Evolutionary conservation across 305 asterid species (phyloP), one percentile per base, ranked within the genome.

Genomic region (Withania somnifera): DNA sequence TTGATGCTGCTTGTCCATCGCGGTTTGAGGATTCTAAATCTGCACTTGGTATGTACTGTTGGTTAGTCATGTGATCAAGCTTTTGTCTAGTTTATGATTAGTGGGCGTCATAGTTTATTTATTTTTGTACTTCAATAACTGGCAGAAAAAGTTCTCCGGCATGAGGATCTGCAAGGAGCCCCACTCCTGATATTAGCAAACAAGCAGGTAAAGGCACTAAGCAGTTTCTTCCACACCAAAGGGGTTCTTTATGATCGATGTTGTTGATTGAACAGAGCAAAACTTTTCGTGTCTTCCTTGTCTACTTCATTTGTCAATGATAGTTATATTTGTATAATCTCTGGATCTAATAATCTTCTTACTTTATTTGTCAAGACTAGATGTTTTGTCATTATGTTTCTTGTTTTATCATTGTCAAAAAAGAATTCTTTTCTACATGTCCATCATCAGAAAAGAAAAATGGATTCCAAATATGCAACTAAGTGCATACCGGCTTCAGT

Each of bases 21-120:
- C 93, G 97, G n/a, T 96, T 96, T 87, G 98, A 96, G 88, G 99
- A 96, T 83, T 92, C 98, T 36, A 96, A 96, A 91, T 90, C 97
- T 56, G 97, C 98, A 54, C 98, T 96, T 81, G 99, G 99, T 96
- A 90, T 83, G 86, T 84, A 52, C 60, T 54, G 47, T 75, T 80
- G 67, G 15, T 22, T 32, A 28, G 28, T 75, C 28, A 75, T 75
- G 26, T 50, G 14, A 50, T 50, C 80, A 75, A 28, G 7, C n/a
- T 75, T 50, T 75, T 75, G 61, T 75, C 28, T 50, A 8, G 63
- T 51, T 51, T 63, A 28, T 8, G 11, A 51, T 76, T 51, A 17
- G 40, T 51, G 42, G 38, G 28, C n/a, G 10, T 76, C 60, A 69
- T 66, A 47, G 13, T 57, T 80, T 34, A 34, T 34, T 34, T 34